Percentiles rank a stretch among this genome's conserved stretches.
phyloP scores from a whole-genome alignment of 495 filamentous ascomycete genomes.

The Letharia columbiana region DNA sequence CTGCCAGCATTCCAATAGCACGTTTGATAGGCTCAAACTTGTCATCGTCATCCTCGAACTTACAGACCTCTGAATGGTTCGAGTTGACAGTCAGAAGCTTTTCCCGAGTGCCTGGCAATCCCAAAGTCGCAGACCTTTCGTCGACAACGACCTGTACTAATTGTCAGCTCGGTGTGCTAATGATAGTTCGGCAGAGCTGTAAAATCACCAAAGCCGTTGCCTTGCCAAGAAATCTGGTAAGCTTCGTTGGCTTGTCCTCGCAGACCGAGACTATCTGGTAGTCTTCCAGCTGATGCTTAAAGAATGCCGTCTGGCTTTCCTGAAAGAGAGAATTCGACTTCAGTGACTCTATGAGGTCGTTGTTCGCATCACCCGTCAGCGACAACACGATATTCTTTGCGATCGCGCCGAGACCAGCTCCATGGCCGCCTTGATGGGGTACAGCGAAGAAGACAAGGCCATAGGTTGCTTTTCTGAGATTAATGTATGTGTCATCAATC shows the following conservation, averaged over 20 bases:
- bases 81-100: background rate
- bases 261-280: background rate
- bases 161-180: background rate
- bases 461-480: background rate
- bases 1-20: background rate
- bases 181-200: background rate
- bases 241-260: background rate
- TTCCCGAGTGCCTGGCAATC: background rate
- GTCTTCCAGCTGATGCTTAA: background rate
- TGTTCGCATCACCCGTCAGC: background rate
- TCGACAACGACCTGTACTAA: background rate
- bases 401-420: background rate
- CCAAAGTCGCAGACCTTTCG: background rate
- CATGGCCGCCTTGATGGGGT: slow-evolving; percentile 2
- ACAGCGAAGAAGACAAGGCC: slow-evolving; percentile 1
- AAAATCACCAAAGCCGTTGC: background rate
- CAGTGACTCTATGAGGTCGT: background rate
- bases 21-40: background rate
- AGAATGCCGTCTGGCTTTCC: background rate
- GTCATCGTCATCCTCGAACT: background rate
- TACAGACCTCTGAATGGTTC: background rate
- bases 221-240: background rate
- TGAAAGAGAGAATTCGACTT: background rate
- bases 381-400: background rate
- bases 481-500: background rate